These are phyloP conservation scores for Fusarium napiforme DNA, from an alignment of 2,329 filamentous ascomycete species.

Conservation along the genomic window DNA sequence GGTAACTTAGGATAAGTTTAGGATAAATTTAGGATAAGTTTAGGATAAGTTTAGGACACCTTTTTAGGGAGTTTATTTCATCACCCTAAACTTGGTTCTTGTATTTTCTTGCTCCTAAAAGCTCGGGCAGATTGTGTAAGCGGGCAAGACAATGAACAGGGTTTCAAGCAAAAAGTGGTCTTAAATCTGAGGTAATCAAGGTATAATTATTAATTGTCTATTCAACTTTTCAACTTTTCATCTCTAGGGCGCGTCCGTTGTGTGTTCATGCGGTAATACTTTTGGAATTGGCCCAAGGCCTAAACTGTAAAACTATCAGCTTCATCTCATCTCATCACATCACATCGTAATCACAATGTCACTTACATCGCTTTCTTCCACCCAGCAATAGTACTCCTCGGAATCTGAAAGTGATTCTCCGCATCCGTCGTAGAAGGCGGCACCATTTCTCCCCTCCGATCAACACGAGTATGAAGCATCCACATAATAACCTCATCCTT, in stretches of 20 bases:
- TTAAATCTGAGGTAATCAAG: conserved; percentile 3
- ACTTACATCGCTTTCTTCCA: conserved; percentile 12
- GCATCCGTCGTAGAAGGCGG: conserved; percentile 12
- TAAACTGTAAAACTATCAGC: neutral
- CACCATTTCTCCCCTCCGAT: neutral
- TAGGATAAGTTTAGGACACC: too few relatives aligned
- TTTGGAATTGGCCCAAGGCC: conserved; percentile 13
- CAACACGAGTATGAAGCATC: conserved; percentile 8
- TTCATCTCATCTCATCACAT: too few relatives aligned
- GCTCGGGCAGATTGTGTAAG: neutral
- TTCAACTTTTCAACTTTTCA: neutral
- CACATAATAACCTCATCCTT: conserved; percentile 20
- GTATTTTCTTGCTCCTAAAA: too few relatives aligned
- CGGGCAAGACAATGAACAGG: neutral
- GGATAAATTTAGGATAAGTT: too few relatives aligned
- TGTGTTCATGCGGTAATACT: neutral
- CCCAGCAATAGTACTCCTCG: conserved; percentile 17
- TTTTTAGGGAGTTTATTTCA: too few relatives aligned
- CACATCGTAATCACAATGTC: neutral
- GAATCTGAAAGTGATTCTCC: conserved; percentile 18
- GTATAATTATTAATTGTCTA: conserved; percentile 15
- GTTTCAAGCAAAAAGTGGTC: neutral
- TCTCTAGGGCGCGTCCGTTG: neutral
- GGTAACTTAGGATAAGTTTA: too few relatives aligned
- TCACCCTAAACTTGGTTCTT: rapidly evolving